phyloP scores from a whole-genome alignment of 2,329 filamentous ascomycete species.

The Ceratocystis harringtonii region DNA sequence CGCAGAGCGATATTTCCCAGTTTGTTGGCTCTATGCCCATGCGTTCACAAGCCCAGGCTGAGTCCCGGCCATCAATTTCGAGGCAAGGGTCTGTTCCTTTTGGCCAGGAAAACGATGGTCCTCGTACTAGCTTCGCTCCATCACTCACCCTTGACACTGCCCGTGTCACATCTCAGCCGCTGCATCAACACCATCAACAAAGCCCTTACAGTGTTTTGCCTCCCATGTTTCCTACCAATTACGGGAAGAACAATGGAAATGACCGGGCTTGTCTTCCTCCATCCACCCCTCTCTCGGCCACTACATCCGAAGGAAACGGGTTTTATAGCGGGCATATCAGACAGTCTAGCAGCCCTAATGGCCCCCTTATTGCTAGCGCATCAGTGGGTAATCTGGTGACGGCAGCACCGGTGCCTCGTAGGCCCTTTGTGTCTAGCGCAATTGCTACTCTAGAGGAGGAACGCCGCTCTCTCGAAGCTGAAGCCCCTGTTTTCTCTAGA shows the following conservation, averaged over 20 bases:
- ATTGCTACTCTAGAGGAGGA: conserved; percentile 17
- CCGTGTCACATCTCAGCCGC: background rate
- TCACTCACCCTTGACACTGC: conserved; percentile 5
- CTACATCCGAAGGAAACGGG: background rate
- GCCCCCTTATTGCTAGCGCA: conserved; percentile 2
- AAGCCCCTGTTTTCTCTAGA: conserved; percentile 10
- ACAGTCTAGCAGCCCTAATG: conserved; percentile 10
- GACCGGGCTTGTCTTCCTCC: conserved; percentile 5
- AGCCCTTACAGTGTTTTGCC: conserved; percentile 5
- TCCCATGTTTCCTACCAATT: conserved; percentile 4
- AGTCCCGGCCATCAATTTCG: conserved; percentile 9
- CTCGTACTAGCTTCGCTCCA: conserved; percentile 1
- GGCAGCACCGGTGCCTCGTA: conserved; percentile 13
- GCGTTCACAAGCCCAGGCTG: conserved; percentile 10
- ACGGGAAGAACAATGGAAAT: background rate
- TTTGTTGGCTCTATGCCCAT: conserved; percentile 12
- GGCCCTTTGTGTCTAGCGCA: conserved; percentile 16
- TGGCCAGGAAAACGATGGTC: background rate
- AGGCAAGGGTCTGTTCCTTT: conserved; percentile 10
- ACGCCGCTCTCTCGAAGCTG: conserved; percentile 12
- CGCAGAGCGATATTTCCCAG: conserved; percentile 17
- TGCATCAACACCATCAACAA: background rate
- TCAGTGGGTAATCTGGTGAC: conserved; percentile 7
- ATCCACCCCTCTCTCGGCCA: conserved; percentile 3
- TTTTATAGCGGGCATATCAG: conserved; percentile 3